Evolutionary conservation across 2,329 filamentous ascomycete genomes (phyloP).

Genomic region (Endoconidiophora polonica): DNA sequence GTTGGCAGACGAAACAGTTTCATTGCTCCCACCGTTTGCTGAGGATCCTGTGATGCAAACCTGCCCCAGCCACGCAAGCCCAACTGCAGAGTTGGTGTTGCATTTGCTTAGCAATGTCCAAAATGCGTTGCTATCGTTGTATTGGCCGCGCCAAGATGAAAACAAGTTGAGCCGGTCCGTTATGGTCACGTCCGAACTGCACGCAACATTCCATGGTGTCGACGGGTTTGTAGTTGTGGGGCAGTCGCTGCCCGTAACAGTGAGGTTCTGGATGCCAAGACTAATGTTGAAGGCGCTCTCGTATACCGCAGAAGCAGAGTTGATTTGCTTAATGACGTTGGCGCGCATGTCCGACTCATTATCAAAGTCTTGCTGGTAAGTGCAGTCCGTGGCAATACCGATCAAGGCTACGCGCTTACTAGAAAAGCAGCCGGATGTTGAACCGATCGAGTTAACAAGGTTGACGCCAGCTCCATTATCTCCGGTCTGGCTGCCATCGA

Average conservation of each 20-base stretch:
- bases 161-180: constrained; percentile 71
- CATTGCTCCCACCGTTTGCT: constrained; percentile 35
- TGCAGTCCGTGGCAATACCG: constrained; percentile 85
- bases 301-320: constrained; percentile 72
- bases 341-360: constrained; percentile 41
- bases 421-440: constrained; percentile 65
- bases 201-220: constrained; percentile 72
- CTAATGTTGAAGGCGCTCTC: constrained; percentile 91
- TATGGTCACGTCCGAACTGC: constrained; percentile 46
- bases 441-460: constrained; percentile 61
- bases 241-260: constrained; percentile 59
- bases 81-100: constrained; percentile 68
- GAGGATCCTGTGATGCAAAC: constrained; percentile 50
- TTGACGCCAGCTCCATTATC: constrained; percentile 64
- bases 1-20: constrained; percentile 72
- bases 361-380: constrained; percentile 60
- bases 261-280: constrained; percentile 72
- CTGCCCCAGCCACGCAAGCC: constrained; percentile 84
- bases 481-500: constrained; percentile 50
- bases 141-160: constrained; percentile 69
- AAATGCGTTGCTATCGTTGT: constrained; percentile 68
- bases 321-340: constrained; percentile 72
- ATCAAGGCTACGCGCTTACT: constrained; percentile 86
- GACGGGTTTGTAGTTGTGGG: constrained; percentile 48
- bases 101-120: constrained; percentile 83